Conservation (phyloP, 2,329 filamentous ascomycete species). For the Dactylellina drechsleri region DNA sequence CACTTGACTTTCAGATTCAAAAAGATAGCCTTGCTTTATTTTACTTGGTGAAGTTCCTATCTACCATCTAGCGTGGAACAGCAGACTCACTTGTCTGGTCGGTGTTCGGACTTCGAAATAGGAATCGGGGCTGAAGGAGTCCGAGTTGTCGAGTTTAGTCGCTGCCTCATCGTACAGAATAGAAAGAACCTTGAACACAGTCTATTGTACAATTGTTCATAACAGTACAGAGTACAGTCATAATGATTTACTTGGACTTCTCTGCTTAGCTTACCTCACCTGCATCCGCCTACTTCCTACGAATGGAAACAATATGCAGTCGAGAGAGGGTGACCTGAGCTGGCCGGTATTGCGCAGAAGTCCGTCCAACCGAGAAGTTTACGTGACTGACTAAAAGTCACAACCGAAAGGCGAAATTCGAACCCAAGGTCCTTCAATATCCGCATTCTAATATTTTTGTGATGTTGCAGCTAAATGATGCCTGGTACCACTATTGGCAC, state of each 20-base stretch:
- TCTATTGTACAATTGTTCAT: constrained; percentile 18
- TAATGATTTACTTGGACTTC: constrained; percentile 1
- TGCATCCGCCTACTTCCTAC: constrained; percentile 54
- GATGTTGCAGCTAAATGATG: constrained; percentile 46
- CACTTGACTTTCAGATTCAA: constrained; percentile 4
- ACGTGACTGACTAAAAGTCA: constrained; percentile 25
- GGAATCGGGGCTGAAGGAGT: constrained; percentile 22
- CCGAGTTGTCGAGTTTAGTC: constrained; percentile 19
- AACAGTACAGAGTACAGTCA: constrained; percentile 4
- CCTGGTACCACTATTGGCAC: constrained; percentile 6
- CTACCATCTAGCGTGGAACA: constrained; percentile 45
- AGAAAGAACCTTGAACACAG: constrained; percentile 10
- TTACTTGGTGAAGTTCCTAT: constrained; percentile 30
- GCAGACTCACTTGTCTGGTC: constrained; percentile 24
- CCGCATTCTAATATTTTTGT: constrained; percentile 12
- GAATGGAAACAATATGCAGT: constrained; percentile 51
- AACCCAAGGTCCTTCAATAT: constrained; percentile 21
- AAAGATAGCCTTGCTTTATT: constrained; percentile 35
- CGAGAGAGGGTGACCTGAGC: constrained; percentile 36
- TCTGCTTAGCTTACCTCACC: constrained; percentile 52
- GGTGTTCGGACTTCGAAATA: constrained; percentile 14
- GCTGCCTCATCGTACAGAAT: constrained; percentile 15
- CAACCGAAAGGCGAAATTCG: constrained; percentile 14
- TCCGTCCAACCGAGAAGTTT: constrained; percentile 37
- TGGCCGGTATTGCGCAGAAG: constrained; percentile 33